Evolutionary conservation across 2,329 filamentous ascomycete genomes (phyloP), one percentile per base, ranked within the genome.

Genomic region (Aspergillus texensis): DNA sequence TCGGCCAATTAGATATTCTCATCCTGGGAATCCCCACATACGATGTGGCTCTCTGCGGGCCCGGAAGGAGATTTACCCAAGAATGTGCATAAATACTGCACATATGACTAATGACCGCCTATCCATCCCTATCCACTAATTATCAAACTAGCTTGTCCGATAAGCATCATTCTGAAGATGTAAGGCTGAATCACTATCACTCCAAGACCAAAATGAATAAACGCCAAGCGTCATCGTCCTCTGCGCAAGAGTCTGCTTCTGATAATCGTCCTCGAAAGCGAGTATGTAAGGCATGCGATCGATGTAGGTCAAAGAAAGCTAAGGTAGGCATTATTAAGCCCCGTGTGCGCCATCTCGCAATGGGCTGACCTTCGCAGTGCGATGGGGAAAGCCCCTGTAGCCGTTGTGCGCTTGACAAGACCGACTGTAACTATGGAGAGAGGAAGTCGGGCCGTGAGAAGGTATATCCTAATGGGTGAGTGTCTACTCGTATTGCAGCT

Each of bases 381-480:
- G 87, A 89, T 72, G 87, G 87, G 67, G 80, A 84, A 43, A 85
- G 80, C 68, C 86, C 87, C 21, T 89, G 87, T 78, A 83, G 83
- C 68, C 80, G 87, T 64, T 89, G 87, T 76, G 85, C 85, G 72
- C 82, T 85, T 64, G 87, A 89, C 75, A 88, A 89, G 73, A 84
- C 85, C 46, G 87, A 88, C 65, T 89, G 87, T 69, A 84, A 88
- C 5, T 89, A 88, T 75, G 87, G 87, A 36, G 86, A 89, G 72
- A 80, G 87, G 61, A 89, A 89, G 75, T 89, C 88, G 80, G 84
- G 85, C 8, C 86, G 88, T 70, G 87, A 89, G 76, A 89, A 89
- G 75, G 84, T 88, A 54, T 89, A 89, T 74, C 87, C 87, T n/a
- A 89, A 89, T 78, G 87, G 87, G 84, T 89, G 76, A 78, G 83